Evolutionary conservation across 805 yeast genomes (phyloP).

Genomic region (Cyberlindnera sargentensis): DNA sequence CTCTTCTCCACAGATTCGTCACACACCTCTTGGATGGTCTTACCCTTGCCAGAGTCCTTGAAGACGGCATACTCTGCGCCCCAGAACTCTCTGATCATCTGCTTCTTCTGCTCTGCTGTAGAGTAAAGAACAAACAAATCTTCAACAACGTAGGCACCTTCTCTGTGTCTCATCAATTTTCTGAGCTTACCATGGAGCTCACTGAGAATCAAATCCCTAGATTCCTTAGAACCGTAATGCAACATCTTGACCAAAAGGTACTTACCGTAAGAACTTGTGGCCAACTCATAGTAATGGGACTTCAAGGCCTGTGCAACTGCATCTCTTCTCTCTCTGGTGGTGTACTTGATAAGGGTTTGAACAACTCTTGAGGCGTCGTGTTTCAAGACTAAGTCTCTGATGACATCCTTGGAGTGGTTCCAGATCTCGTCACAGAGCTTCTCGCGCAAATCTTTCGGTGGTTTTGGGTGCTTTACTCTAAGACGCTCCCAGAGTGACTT

Average conservation of each 20-base stretch:
- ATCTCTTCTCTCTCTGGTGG: constrained; percentile 72
- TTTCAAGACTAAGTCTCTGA: constrained; percentile 81
- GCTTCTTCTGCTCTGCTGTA: constrained; percentile 74
- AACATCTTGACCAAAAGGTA: constrained; percentile 80
- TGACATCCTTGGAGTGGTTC: constrained; percentile 69
- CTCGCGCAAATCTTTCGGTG: constrained; percentile 70
- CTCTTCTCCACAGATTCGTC: constrained; percentile 69
- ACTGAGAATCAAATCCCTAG: constrained; percentile 66
- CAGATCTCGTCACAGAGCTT: constrained; percentile 79
- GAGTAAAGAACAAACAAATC: constrained; percentile 85
- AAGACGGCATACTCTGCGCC: constrained; percentile 93
- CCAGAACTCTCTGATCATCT: constrained; percentile 94
- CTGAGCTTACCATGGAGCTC: constrained; percentile 89
- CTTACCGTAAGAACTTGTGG: constrained; percentile 91
- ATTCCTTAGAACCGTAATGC: constrained; percentile 84
- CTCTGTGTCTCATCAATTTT: constrained; percentile 92
- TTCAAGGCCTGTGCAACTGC: constrained; percentile 59
- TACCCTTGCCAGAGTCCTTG: constrained; percentile 61
- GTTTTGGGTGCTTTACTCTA: constrained; percentile 76
- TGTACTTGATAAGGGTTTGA: constrained; percentile 85
- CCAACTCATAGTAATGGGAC: constrained; percentile 72
- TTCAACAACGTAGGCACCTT: constrained; percentile 97
- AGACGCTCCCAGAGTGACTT: constrained; percentile 87
- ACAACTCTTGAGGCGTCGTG: constrained; percentile 97
- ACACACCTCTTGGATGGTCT: constrained; percentile 59